Evolutionary conservation across 1,139 yeast genomes (phyloP), one percentile per base, ranked within the genome.

Genomic region (Nakaseomyces bracarensis): DNA sequence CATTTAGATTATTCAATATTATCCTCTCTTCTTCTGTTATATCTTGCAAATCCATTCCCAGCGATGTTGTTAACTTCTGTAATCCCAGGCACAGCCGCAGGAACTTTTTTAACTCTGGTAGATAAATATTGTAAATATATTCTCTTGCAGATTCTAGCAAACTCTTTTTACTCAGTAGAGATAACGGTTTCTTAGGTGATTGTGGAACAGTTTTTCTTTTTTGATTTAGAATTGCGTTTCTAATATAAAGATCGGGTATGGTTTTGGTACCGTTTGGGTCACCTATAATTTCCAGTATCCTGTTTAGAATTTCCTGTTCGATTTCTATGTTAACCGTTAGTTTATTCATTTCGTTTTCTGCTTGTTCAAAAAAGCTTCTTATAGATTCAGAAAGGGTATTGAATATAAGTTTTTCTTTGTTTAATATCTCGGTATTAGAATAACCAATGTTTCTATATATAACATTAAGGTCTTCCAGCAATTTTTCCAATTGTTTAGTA

Each of bases 371-470:
- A 44, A 64, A 65, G 40, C 60, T 52, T 19, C 61, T 60, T 26
- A 67, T 60, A 3, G 64, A 60, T 15, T 51, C 49, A 1, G 69
- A 64, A 3, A 67, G 51, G 11, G 59, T 54, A 9, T 55, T 58
- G 40, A 66, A 66, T 10, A 67, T 56, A 13, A 49, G 44, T 31
- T 57, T 60, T 43, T 67, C 70, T 40, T 64, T 66, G 30, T 53
- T 52, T 19, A 58, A 53, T 2, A 65, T 63, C 35, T 65, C 69
- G 11, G 53, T 50, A 35, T 62, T 56, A 1, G 70, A 63, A 41
- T 65, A 64, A 1, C 71, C 71, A 26, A 67, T 66, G 41, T 61
- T 64, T 29, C 57, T 55, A 49, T 66, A 65, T 14, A 66, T 58
- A n/a, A 55, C 54, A 30, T 64, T 58, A 9, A 67, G 45, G 40